Evolutionary conservation across 768 basidiomycete genomes (phyloP), one percentile per base, ranked within the genome.

Genomic region (Russula vinacea): DNA sequence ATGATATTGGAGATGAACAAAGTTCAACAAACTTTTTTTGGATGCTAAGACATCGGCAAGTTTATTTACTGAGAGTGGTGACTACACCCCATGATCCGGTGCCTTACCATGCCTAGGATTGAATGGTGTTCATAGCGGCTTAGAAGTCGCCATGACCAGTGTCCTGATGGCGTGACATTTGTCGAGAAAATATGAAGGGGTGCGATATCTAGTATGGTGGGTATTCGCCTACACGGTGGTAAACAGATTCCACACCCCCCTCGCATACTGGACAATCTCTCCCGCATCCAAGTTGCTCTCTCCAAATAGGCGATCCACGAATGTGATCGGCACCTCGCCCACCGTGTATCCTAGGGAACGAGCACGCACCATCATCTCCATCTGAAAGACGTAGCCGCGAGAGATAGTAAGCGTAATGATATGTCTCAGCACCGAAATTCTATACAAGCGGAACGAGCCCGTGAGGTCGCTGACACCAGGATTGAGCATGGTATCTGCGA

Each of bases 341-440:
- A 96, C 86, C 5, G 82, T 84, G 75, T 93, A 95, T 6, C 91
- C 92, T 60, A 92, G 76, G 2, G 89, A 84, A 24, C 87, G 82
- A 5, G 94, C 94, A 1, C 94, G 84, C 22, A 93, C 94, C 83
- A 95, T 95, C 88, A 95, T 96, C 74, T 96, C 94, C 94, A 96
- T 96, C 80, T 96, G 94, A 79, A 96, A 95, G 35, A 96, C 94
- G 70, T 95, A 96, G 10, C 94, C 94, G 68, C 90, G 90, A 2
- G 92, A 93, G 65, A 87, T 82, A 2, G 90, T 93, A 68, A 87
- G 81, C 5, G 87, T 84, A 70, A 96, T 95, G 71, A 96, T 89
- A 68, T 92, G 86, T 54, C 82, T 83, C 60, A 96, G 79, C 8
- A 90, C 94, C 0, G 81, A 80, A 13, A 84, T 73, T 44, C 90